Conservation (phyloP, 2,329 filamentous ascomycete species). For the Scedosporium minutisporum region DNA sequence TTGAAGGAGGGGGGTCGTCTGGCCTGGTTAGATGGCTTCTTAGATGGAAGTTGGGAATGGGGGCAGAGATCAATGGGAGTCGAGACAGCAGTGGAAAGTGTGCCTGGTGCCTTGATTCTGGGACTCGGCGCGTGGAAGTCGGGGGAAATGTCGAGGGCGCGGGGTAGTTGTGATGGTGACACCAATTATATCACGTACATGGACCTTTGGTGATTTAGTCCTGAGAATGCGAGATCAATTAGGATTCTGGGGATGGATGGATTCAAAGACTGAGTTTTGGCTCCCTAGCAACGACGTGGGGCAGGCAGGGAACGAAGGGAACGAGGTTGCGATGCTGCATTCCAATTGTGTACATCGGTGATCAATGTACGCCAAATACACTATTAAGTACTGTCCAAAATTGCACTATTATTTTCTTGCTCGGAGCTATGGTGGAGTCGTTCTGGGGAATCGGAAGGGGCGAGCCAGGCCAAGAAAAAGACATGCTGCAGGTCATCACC, state of each 20-base stretch:
- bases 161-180: neutral
- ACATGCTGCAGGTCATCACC: neutral
- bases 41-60: neutral
- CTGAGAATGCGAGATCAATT: neutral
- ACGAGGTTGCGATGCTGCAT: neutral
- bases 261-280: neutral
- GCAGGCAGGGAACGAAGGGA: neutral
- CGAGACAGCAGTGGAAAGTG: neutral
- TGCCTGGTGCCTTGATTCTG: constrained; percentile 2
- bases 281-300: neutral
- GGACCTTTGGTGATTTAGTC: neutral
- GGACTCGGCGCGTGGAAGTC: neutral
- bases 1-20: neutral
- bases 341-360: too few species aligned
- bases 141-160: neutral
- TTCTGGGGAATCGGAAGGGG: neutral
- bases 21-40: too few species aligned
- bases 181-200: neutral
- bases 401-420: too few species aligned
- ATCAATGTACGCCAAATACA: too few species aligned
- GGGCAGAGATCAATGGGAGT: neutral
- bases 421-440: too few species aligned
- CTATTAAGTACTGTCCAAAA: too few species aligned
- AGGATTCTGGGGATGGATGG: neutral
- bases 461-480: neutral